Conservation (phyloP, 2,329 filamentous ascomycete genomes). For the Aspergillus transmontanensis region DNA sequence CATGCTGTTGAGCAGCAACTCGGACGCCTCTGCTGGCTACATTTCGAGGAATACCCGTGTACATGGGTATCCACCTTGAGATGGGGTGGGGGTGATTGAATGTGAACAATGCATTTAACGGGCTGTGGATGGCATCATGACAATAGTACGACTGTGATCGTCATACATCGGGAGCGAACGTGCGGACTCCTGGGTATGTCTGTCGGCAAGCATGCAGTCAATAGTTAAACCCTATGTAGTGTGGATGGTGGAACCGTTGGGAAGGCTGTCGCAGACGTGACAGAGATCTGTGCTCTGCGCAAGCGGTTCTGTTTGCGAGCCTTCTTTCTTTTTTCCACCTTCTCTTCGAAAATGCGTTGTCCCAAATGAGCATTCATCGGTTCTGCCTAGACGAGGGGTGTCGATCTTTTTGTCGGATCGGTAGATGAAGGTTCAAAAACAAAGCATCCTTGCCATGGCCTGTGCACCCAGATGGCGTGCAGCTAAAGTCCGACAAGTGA, state of each 20-base stretch:
- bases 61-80: not conserved
- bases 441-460: not conserved
- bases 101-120: not conserved
- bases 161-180: not conserved
- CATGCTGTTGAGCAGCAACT: not conserved
- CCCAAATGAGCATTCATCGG: not conserved
- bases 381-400: not conserved
- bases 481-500: slow-evolving; percentile 6
- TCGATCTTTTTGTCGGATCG: not conserved
- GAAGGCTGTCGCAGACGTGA: not conserved
- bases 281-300: slow-evolving; percentile 3
- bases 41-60: not conserved
- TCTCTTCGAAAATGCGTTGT: not conserved
- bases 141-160: not conserved
- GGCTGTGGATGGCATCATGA: slow-evolving; percentile 1
- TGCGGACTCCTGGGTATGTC: not conserved
- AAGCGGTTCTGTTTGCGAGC: not conserved
- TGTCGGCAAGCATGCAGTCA: not conserved
- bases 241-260: not conserved
- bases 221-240: not conserved
- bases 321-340: not conserved
- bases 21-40: not conserved
- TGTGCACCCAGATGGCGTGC: slow-evolving; percentile 6
- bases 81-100: not conserved
- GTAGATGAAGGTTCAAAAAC: not conserved